Evolutionary conservation across 73 alveolate genomes (phyloP).

Genomic region (Paramecium sexaurelia): DNA sequence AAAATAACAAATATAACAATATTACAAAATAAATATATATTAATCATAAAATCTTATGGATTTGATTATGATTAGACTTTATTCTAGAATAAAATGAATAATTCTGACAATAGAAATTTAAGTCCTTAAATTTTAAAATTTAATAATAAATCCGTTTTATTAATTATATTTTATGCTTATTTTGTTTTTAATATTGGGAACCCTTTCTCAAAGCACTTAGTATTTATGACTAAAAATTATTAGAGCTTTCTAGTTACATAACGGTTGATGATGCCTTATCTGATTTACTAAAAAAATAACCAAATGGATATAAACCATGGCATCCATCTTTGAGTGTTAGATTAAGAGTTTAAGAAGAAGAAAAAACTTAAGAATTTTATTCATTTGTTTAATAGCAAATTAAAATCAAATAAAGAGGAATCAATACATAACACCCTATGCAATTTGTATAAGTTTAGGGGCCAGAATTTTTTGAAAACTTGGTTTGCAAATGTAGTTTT

Average conservation of each 20-base stretch:
- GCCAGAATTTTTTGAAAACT: constrained; percentile 23
- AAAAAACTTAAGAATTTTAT: background rate
- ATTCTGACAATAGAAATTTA: background rate
- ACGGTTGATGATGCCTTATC: constrained; percentile 48
- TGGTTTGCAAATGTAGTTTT: constrained; percentile 47
- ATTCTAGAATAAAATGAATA: background rate
- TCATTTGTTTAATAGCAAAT: constrained; percentile 47
- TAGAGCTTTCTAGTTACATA: constrained; percentile 34
- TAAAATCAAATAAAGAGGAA: background rate
- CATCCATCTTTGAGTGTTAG: constrained; percentile 15
- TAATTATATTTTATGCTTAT: background rate
- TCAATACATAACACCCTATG: background rate
- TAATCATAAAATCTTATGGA: too few relatives aligned
- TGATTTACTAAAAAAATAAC: constrained; percentile 24
- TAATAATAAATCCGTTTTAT: constrained; percentile 20
- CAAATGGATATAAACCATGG: constrained; percentile 56
- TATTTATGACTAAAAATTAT: constrained; percentile 29
- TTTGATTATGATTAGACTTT: background rate
- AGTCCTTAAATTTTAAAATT: background rate
- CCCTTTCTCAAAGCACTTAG: background rate
- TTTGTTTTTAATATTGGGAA: background rate
- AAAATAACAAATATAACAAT: background rate
- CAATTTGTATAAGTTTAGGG: background rate
- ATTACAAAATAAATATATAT: too few relatives aligned
- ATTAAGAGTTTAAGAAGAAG: background rate